These are phyloP conservation scores for Aphanomyces astaci DNA, from an alignment of 352 stramenopile genomes.

Conservation along the genomic window DNA sequence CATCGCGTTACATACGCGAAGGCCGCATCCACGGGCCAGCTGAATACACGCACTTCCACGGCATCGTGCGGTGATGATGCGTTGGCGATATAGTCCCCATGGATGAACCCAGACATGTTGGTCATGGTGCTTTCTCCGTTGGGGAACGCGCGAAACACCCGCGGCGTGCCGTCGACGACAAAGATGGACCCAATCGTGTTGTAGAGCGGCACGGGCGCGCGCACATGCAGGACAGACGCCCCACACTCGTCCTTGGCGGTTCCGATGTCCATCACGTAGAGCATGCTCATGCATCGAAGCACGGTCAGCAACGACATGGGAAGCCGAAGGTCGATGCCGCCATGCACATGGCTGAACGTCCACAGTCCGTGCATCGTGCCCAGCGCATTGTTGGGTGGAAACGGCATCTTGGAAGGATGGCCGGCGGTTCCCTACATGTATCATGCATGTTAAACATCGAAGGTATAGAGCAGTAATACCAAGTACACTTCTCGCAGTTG, in stretches of 20 bases:
- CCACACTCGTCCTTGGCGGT: not conserved
- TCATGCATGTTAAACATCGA: not conserved
- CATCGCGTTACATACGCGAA: not conserved
- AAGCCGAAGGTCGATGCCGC: no score
- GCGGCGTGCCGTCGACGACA: slow-evolving; percentile 44
- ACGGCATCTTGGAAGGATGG: no score
- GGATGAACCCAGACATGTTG: slow-evolving; percentile 26
- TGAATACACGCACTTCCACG: not conserved
- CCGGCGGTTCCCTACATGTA: no score
- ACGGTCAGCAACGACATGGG: not conserved
- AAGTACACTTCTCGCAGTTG: slow-evolving; percentile 16
- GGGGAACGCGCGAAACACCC: slow-evolving; percentile 51
- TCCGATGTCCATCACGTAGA: slow-evolving; percentile 1
- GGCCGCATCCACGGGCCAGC: slow-evolving; percentile 3
- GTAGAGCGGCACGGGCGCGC: not conserved
- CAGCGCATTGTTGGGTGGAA: no score
- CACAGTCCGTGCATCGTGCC: not conserved
- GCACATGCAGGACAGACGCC: not conserved
- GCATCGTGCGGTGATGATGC: not conserved
- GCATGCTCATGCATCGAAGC: slow-evolving; percentile 1
- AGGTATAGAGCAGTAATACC: not conserved
- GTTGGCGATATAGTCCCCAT: slow-evolving; percentile 56
- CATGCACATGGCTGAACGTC: not conserved
- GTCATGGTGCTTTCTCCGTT: slow-evolving; percentile 40
- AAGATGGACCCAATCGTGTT: slow-evolving; percentile 25